Evolutionary conservation across 345 rosid species (phyloP), one percentile per base, ranked within the genome.

Genomic region (Linum tenue): DNA sequence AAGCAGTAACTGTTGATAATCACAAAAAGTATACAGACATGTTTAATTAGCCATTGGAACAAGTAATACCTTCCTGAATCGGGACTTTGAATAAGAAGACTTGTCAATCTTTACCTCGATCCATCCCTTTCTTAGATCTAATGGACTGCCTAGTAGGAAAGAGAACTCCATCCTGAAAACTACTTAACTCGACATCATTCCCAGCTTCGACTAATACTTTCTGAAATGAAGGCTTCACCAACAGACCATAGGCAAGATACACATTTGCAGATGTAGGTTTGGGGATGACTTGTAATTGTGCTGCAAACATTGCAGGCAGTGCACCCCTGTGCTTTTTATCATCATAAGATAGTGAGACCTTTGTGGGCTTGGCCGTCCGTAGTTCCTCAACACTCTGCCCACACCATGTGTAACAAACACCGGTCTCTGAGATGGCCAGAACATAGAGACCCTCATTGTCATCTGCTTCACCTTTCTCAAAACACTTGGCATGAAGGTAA

Each of bases 361-460:
- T 88, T 41, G 95, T 80, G 72, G 99, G 83, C 68, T 76, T 85
- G 35, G 85, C 70, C 68, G 59, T 75, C 64, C 78, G 67, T 65
- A 94, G 75, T 66, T 83, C 89, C 75, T 84, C 90, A 60, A 83
- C 68, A 75, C 76, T 82, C 71, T 80, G 72, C 64, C 88, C 95
- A 71, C 71, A 75, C 99, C 99, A 94, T 68, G 84, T 83, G 73
- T 88, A 94, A 76, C 96, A 85, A 72, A 85, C 84, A 64, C 99
- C 97, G 63, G 71, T 71, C 77, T 88, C 97, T 48, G 99, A 90
- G 64, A 94, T 76, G 7, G 97, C 95, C 71, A 90, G 67, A 64
- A 94, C 82, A 63, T 75, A 82, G 5, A 88, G 70, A 41, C 86
- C 86, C 31, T 22, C 31, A 22, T 22, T 15, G 72, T 74, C 82